phyloP scores from a whole-genome alignment of 2,329 filamentous ascomycete genomes.

The Scedosporium dehoogii region DNA sequence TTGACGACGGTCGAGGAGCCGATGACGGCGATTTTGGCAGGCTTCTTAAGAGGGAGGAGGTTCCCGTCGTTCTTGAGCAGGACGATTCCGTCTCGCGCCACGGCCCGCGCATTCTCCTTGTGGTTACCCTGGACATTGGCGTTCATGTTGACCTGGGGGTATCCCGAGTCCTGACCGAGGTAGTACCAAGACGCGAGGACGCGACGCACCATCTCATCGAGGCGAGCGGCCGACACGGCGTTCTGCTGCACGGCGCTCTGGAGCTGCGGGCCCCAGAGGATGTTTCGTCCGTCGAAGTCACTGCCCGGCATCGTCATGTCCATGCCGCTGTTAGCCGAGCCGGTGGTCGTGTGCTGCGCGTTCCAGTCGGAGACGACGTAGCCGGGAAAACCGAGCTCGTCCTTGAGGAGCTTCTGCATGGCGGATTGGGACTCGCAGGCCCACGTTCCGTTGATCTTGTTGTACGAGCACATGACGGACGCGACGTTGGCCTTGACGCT shows the following conservation, averaged over 20 bases:
- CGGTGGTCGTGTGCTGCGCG: conserved; percentile 63
- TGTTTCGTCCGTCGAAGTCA: conserved; percentile 40
- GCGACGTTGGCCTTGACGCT: conserved; percentile 56
- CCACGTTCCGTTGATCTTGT: conserved; percentile 60
- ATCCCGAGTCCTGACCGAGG: conserved; percentile 37
- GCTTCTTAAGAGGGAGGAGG: conserved; percentile 27
- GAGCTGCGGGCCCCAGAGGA: conserved; percentile 47
- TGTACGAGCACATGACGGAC: conserved; percentile 64
- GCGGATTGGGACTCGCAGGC: conserved; percentile 53
- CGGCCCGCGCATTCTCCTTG: conserved; percentile 49
- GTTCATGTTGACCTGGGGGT: conserved; percentile 43
- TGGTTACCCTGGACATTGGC: conserved; percentile 49
- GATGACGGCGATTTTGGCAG: conserved; percentile 46
- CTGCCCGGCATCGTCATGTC: conserved; percentile 78
- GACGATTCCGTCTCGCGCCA: conserved; percentile 48
- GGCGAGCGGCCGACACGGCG: conserved; percentile 44
- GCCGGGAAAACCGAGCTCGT: conserved; percentile 63
- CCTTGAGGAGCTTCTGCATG: conserved; percentile 55
- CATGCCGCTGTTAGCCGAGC: conserved; percentile 55
- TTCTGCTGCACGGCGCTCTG: conserved; percentile 44
- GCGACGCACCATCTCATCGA: conserved; percentile 58
- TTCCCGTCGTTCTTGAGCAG: conserved; percentile 55
- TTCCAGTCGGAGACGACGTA: conserved; percentile 57
- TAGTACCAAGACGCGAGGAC: conserved; percentile 56
- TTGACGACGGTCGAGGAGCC: conserved; percentile 54